Conservation (phyloP, 2,329 filamentous ascomycete species). For the Xylariaceae sp. region DNA sequence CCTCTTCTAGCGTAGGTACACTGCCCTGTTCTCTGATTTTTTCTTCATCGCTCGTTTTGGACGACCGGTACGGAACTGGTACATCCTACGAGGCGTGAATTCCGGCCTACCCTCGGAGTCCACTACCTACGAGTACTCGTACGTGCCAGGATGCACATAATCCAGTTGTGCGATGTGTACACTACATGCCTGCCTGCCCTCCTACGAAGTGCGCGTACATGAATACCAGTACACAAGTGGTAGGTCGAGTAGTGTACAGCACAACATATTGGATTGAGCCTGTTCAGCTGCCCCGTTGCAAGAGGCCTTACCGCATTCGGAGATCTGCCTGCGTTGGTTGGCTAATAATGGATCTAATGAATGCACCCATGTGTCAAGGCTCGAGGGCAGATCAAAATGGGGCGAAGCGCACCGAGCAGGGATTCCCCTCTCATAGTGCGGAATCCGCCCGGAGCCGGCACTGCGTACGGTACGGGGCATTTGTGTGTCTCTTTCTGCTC, state of each 20-base stretch:
- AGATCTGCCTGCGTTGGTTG: constrained; percentile 1
- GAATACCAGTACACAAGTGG: not conserved
- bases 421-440: not conserved
- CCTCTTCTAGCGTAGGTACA: too few species aligned
- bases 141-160: not conserved
- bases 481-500: not conserved
- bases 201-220: not conserved
- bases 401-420: not conserved
- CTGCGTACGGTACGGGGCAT: not conserved
- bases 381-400: not conserved
- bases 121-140: too few species aligned
- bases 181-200: not conserved
- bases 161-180: not conserved
- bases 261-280: not conserved
- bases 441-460: not conserved
- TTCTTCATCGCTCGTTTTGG: not conserved
- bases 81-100: not conserved
- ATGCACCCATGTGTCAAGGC: not conserved
- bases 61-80: not conserved
- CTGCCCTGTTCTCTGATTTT: not conserved
- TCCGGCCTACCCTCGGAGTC: not conserved
- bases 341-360: not conserved
- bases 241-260: not conserved
- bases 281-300: constrained; percentile 14
- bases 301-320: constrained; percentile 12